Base-by-base conservation (phyloP, 1,284 basidiomycete species). In the Cryptococcus sp. region DNA sequence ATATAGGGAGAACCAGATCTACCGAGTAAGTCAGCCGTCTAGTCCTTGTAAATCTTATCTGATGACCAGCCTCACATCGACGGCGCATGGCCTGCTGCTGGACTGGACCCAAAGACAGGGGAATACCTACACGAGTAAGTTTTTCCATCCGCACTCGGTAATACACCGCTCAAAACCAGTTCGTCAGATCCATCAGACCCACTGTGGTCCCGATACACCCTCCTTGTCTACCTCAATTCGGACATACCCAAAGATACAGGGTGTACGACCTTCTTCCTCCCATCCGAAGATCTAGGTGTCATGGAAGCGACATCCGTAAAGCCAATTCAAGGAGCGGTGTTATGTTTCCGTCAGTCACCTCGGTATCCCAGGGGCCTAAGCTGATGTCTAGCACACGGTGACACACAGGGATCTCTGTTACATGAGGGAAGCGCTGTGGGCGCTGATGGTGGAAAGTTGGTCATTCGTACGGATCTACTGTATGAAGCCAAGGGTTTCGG, bases 1-100 rank as follows among this genome's bases (percentile, higher is more conserved):
- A 44, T 81, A 81, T 61, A 69, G 72, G 2, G 74, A 78, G 41
- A 78, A 78, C 21, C 78, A 79, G 37, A 59, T 80, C 23, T 81
- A 81, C 56, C 65, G 80, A 46, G 76, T 76, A 56, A 57, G 73
- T 7, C 22, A 39, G 22, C 21, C 18, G 3, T 14, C 4, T n/a
- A 39, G n/a, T 22, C 11, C n/a, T 7, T 18, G 39, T 55, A 44
- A n/a, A n/a, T 11, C 10, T 4, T 16, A 14, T 44, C 52, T 51
- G 23, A 55, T 25, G 11, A 21, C 45, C 28, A 74, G 71, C 65
- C 73, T 1, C 80, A 82, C 54, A 80, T 81, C 51, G 80, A 82
- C 61, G 80, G 80, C 16, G 80, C 80, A 0, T 82, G 81, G 81
- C 80, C 81, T 22, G 76, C 78, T 1, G 79, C 79, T 0, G 78